phyloP scores from a whole-genome alignment of 164 flowering plant genomes.

The Tinospora cordifolia region DNA sequence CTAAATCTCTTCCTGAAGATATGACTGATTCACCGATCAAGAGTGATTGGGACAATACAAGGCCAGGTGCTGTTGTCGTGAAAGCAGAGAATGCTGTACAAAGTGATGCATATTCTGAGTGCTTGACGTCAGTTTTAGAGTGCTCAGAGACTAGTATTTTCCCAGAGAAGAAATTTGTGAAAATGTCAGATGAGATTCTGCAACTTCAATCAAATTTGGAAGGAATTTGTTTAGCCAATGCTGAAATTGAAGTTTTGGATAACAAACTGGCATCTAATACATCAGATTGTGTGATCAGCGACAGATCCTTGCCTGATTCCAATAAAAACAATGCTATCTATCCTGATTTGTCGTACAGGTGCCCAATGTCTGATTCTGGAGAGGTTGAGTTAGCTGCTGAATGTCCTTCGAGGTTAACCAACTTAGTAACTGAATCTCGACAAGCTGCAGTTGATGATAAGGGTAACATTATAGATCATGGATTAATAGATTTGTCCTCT shows the following conservation, averaged over 20 bases:
- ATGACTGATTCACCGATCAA: constrained; percentile 9
- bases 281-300: constrained; percentile 15
- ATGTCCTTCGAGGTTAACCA: constrained; percentile 13
- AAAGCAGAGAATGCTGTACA: constrained; percentile 15
- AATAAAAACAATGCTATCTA: constrained; percentile 14
- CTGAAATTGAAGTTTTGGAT: constrained; percentile 14
- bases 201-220: constrained; percentile 18
- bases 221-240: constrained; percentile 17
- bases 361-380: constrained; percentile 3
- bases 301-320: constrained; percentile 1
- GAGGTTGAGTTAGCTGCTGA: constrained; percentile 3
- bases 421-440: constrained; percentile 10
- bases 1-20: constrained; percentile 8
- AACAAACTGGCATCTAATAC: constrained; percentile 9
- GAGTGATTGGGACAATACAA: constrained; percentile 10
- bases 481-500: constrained; percentile 18
- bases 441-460: constrained; percentile 8
- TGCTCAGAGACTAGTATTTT: constrained; percentile 13
- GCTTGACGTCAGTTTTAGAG: constrained; percentile 10
- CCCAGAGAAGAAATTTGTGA: constrained; percentile 16
- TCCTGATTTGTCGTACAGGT: constrained; percentile 14
- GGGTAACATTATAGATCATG: constrained; percentile 5
- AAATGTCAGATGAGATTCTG: constrained; percentile 17
- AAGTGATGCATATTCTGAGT: constrained; percentile 13
- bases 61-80: constrained; percentile 15